Evolutionary conservation across 179 eudicot genomes (phyloP), one percentile per base, ranked within the genome.

Genomic region (Silene noctiflora): DNA sequence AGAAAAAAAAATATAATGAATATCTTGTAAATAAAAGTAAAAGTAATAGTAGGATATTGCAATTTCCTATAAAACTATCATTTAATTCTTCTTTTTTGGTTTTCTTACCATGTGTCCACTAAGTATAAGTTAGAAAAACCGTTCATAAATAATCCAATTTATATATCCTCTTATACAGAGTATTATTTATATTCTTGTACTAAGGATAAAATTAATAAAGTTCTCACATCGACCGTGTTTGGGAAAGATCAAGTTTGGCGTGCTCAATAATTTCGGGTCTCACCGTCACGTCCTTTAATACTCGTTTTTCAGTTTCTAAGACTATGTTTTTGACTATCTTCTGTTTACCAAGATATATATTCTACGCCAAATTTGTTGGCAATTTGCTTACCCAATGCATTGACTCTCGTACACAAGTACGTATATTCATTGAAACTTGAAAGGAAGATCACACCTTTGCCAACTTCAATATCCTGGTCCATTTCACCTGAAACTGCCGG

Each of bases 361-460:
- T 73, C 70, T 68, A 68, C 58, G 74, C 27, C 63, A 69, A 24
- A 58, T 8, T 55, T 46, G 0, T 75, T 73, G 61, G 48, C 24
- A 63, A 59, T 78, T 78, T 78, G 33, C 22, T 25, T 70, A n/a
- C 58, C 82, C 79, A 64, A 76, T 51, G 76, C 79, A 71, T 76
- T 80, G 83, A 75, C 79, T 55, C 66, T 63, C 64, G 71, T 69
- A 76, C 53, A 73, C 53, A 27, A 1, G 6, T 20, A 59, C 42
- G 27, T 9, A 19, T 39, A 5, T 44, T 24, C 19, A 3, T 69
- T 69, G 73, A 69, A 42, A 20, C 20, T 46, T 27, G 61, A 13
- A 67, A 9, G 31, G 6, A 42, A 11, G 21, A 19, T 46, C 31
- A 20, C 72, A 44, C 72, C 17, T 44, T 67, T 67, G 24, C 21